A percentile compares a stretch with the other conserved stretches of the same genome.
phyloP scores from a whole-genome alignment of 1,284 basidiomycete species.

The Leucoagaricus sp. region DNA sequence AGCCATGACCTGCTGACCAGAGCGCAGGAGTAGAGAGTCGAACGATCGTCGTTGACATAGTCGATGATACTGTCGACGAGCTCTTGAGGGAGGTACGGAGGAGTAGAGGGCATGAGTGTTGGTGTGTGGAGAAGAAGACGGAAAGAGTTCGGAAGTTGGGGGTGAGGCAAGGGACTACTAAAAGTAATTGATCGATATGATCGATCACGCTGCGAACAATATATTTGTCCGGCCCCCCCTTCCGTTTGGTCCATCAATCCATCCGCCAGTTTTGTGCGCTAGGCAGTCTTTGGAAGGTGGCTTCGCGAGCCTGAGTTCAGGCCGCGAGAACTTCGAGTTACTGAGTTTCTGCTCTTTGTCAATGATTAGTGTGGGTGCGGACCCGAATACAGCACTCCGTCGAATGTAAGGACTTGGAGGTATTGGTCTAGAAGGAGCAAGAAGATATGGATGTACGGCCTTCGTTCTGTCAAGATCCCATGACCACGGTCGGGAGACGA shows the following conservation, averaged over 20 bases:
- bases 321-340: background rate
- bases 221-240: too few species aligned
- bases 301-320: background rate
- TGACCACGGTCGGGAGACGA: slow-evolving; percentile 1
- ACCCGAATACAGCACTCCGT: background rate
- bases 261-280: background rate
- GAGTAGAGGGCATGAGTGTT: too few species aligned
- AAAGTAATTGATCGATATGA: slow-evolving; percentile 32
- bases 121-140: slow-evolving; percentile 8
- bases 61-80: slow-evolving; percentile 36
- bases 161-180: slow-evolving; percentile 16
- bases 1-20: slow-evolving; percentile 31
- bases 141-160: slow-evolving; percentile 8
- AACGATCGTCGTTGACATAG: slow-evolving; percentile 28
- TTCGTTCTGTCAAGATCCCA: slow-evolving; percentile 1
- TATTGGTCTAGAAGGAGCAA: background rate
- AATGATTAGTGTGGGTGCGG: background rate
- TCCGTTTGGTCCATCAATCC: too few species aligned
- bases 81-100: slow-evolving; percentile 31
- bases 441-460: background rate
- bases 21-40: slow-evolving; percentile 24
- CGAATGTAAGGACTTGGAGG: background rate
- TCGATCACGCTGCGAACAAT: slow-evolving; percentile 25
- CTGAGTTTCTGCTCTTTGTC: background rate
- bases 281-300: background rate